Evolutionary conservation across 2,329 filamentous ascomycete species (phyloP), one percentile per base, ranked within the genome.

Genomic region (Alternaria brassicae): DNA sequence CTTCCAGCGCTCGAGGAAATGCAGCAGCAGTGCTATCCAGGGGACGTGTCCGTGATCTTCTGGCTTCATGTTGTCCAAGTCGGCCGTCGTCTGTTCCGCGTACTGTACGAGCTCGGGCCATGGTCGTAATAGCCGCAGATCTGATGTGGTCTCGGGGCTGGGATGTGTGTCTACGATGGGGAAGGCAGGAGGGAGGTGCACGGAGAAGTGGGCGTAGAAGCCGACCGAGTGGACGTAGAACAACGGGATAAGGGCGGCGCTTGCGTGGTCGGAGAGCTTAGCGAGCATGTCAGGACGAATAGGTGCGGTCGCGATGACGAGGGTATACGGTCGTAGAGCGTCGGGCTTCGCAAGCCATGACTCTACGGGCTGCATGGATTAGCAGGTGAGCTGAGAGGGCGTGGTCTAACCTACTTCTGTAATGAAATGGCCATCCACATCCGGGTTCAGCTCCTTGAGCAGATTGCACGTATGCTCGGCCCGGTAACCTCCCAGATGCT

Each of bases 101-200:
- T 93, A 93, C 3, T 85, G 82, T 2, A 82, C 76, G 13, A 99
- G 84, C 74, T 95, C 93, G 19, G 89, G 86, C 94, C 95, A 99
- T 34, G 95, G 94, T 32, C 85, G 86, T 4, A 97, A 81, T 12
- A 99, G 83, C 49, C 95, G 89, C 32, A 99, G 84, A 70, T 99
- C 95, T 56, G 91, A 89, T 0, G 88, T 95, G 7, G 92, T 88
- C 37, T 92, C 91, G 39, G 92, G 88, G 63, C 96, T 93, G 1
- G 95, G 95, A 73, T 99, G 95, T 42, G 95, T 98, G 75, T 99
- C 94, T 63, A 99, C 91, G 57, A 99, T 91, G 5, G 94, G 93
- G 70, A 96, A 97, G 27, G 89, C 87, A n/a, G 87, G 83, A 9
- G 91, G 90, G 27, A 97, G 81, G 67, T 86, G 83, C 27, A 96